A percentile compares a stretch with the other conserved stretches of the same genome.
Evolutionary conservation across 805 yeast species (phyloP).

Genomic region (Ogataea sp.): DNA sequence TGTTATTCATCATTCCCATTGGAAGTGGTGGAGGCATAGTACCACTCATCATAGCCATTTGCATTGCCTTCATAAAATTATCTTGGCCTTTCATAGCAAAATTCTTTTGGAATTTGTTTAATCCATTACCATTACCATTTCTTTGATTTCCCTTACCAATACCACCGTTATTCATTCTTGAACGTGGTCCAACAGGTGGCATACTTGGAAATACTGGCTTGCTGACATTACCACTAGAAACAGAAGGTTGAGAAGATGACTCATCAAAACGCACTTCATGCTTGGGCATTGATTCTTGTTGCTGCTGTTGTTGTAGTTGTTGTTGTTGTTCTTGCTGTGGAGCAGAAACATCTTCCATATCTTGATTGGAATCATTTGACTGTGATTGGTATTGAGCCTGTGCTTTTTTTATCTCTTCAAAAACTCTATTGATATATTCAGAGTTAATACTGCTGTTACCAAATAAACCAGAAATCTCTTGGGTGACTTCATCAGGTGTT

Average conservation of each 20-base stretch:
- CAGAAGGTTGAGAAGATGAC: constrained; percentile 2
- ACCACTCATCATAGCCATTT: constrained; percentile 22
- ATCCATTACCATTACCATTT: constrained; percentile 12
- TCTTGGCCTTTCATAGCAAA: constrained; percentile 31
- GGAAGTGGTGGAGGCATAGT: constrained; percentile 13
- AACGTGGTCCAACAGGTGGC: not conserved
- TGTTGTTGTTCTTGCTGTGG: constrained; percentile 10
- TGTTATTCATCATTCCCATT: no score
- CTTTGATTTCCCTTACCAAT: constrained; percentile 3
- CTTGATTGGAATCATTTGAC: no score
- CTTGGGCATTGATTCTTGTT: constrained; percentile 7
- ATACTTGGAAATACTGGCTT: not conserved
- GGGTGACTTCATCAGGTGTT: constrained; percentile 48
- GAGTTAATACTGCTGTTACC: constrained; percentile 50
- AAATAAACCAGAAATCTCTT: constrained; percentile 53
- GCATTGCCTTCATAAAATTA: constrained; percentile 34
- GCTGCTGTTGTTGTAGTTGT: constrained; percentile 5
- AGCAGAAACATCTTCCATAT: constrained; percentile 22
- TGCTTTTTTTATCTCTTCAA: constrained; percentile 31
- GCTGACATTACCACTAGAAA: constrained; percentile 1
- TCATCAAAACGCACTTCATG: constrained; percentile 24
- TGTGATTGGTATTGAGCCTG: no score
- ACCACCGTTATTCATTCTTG: not conserved
- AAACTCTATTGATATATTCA: constrained; percentile 48
- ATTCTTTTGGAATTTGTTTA: constrained; percentile 13